Conservation (phyloP, 2,329 filamentous ascomycete species). For the Meredithiella fracta region DNA sequence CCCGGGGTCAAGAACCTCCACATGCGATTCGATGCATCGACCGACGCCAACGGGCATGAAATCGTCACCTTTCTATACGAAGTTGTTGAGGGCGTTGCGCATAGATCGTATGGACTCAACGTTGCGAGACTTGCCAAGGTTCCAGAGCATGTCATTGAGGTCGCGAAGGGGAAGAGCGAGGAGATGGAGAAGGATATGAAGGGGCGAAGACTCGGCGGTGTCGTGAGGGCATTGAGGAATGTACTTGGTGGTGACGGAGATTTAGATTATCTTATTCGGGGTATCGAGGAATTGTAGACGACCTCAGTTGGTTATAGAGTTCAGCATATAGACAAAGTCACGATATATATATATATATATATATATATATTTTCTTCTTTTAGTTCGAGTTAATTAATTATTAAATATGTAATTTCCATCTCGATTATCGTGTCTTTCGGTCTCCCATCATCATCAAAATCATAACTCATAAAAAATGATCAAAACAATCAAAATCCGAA, state of each 20-base stretch:
- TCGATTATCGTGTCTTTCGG: too few relatives aligned
- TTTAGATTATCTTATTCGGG: conserved; percentile 35
- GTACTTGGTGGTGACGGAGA: conserved; percentile 27
- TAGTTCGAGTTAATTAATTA: too few relatives aligned
- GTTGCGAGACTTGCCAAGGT: conserved; percentile 76
- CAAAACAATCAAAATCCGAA: not conserved
- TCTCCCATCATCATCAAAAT: too few relatives aligned
- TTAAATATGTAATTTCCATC: too few relatives aligned
- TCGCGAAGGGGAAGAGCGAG: conserved; percentile 62
- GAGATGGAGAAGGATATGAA: conserved; percentile 63
- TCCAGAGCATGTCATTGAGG: conserved; percentile 57
- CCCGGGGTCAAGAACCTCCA: conserved; percentile 68
- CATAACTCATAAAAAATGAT: too few relatives aligned
- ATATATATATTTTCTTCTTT: too few relatives aligned
- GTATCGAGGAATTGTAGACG: conserved; percentile 41
- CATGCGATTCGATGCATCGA: conserved; percentile 59
- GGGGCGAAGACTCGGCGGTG: conserved; percentile 35
- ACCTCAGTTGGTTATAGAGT: not conserved
- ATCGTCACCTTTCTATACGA: conserved; percentile 93
- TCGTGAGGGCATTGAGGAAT: conserved; percentile 20
- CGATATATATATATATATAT: not conserved
- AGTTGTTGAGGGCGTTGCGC: conserved; percentile 75
- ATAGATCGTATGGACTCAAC: conserved; percentile 87
- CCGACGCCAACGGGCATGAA: conserved; percentile 31
- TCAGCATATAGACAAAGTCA: not conserved